Conservation (phyloP, 441 rosid genomes). For the Flueggea neowawraea region DNA sequence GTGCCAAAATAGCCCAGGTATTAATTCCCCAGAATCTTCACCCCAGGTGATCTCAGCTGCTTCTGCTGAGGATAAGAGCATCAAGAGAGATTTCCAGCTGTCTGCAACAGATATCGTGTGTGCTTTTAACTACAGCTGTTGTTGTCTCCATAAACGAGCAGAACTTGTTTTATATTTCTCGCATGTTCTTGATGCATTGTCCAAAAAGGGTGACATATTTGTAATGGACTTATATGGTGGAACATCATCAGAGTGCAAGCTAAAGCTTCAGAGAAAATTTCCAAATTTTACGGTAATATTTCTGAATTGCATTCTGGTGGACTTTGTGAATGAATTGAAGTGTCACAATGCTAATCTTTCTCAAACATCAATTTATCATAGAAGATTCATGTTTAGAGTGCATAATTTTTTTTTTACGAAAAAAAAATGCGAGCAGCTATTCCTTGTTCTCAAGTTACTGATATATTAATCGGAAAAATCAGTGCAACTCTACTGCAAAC, state of each 20-base stretch:
- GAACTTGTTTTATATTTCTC: conserved; percentile 75
- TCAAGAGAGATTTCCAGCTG: conserved; percentile 23
- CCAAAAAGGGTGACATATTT: conserved; percentile 64
- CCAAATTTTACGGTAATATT: conserved; percentile 67
- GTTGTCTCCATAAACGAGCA: conserved; percentile 71
- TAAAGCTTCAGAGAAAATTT: conserved; percentile 77
- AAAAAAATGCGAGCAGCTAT: too few relatives aligned
- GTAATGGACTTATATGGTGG: conserved; percentile 84
- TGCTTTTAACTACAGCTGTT: conserved; percentile 91
- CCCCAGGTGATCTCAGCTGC: conserved; percentile 23
- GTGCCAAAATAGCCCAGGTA: conserved; percentile 10
- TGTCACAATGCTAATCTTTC: not conserved
- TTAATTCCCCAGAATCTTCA: conserved; percentile 23
- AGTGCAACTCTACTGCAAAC: too few relatives aligned
- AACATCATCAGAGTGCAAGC: conserved; percentile 68
- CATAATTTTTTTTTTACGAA: too few relatives aligned
- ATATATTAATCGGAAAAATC: too few relatives aligned
- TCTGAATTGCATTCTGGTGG: conserved; percentile 4
- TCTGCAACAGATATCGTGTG: conserved; percentile 84
- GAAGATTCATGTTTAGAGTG: not conserved
- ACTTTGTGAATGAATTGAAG: not conserved
- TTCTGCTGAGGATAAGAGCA: conserved; percentile 13
- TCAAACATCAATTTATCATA: not conserved
- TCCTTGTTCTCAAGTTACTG: too few relatives aligned
- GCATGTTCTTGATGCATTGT: conserved; percentile 53